These are phyloP conservation scores for Phellopilus nigrolimitatus DNA, from an alignment of 1,284 basidiomycete genomes.

Conservation along the genomic window DNA sequence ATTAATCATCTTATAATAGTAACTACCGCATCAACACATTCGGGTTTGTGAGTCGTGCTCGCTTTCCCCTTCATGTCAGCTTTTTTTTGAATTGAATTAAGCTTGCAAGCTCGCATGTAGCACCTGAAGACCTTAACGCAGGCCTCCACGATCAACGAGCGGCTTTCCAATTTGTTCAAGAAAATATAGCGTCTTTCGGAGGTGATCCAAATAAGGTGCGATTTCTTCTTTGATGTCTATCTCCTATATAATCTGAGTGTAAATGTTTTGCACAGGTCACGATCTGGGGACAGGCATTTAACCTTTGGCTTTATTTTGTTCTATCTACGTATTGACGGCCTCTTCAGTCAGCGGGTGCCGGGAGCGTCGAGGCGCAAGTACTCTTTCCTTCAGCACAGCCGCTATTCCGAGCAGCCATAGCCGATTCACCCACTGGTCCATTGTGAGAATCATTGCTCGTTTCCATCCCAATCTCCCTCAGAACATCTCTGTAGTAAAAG, in stretches of 20 bases:
- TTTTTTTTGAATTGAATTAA: constrained; percentile 25
- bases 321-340: background rate
- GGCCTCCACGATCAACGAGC: constrained; percentile 54
- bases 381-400: constrained; percentile 37
- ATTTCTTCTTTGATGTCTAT: too few species aligned
- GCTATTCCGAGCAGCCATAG: constrained; percentile 50
- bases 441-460: constrained; percentile 37
- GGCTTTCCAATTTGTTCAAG: constrained; percentile 53
- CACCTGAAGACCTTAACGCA: constrained; percentile 47
- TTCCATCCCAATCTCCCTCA: background rate
- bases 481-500: constrained; percentile 40
- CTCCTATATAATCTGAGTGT: too few species aligned
- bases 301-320: background rate
- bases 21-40: constrained; percentile 58
- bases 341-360: constrained; percentile 50
- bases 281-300: constrained; percentile 56
- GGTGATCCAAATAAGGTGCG: constrained; percentile 55
- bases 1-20: constrained; percentile 27
- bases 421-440: constrained; percentile 50
- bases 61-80: background rate
- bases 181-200: constrained; percentile 59
- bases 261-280: too few species aligned
- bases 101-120: constrained; percentile 46
- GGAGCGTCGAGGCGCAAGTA: constrained; percentile 48
- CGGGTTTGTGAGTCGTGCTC: constrained; percentile 43